Evolutionary conservation across 1,284 basidiomycete genomes (phyloP).

Genomic region (Mycosarcoma mackinlayi): DNA sequence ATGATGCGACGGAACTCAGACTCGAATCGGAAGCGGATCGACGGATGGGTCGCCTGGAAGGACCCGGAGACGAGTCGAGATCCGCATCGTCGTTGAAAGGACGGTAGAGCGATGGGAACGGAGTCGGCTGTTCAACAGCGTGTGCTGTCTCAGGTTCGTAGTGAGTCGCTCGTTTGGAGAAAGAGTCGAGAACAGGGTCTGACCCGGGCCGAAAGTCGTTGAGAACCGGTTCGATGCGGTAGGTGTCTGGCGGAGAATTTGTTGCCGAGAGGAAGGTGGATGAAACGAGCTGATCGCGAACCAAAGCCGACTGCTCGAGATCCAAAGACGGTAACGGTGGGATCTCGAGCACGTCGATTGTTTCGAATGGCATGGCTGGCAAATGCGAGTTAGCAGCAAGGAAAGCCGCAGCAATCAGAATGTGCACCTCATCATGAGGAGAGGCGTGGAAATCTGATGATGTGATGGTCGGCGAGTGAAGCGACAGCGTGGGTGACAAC

Average conservation of each 20-base stretch:
- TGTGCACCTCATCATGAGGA: neutral
- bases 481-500: slow-evolving; percentile 2
- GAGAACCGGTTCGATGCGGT: slow-evolving; percentile 1
- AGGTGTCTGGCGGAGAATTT: neutral
- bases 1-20: slow-evolving; percentile 20
- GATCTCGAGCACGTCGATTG: slow-evolving; percentile 24
- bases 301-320: slow-evolving; percentile 8
- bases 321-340: slow-evolving; percentile 22
- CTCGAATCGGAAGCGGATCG: slow-evolving; percentile 24
- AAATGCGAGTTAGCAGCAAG: neutral
- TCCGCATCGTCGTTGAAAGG: slow-evolving; percentile 7
- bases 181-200: slow-evolving; percentile 31
- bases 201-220: neutral
- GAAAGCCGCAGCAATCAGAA: neutral
- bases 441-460: neutral
- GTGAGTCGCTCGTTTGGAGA: slow-evolving; percentile 7
- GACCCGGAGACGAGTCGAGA: slow-evolving; percentile 27
- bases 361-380: slow-evolving; percentile 31
- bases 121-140: neutral
- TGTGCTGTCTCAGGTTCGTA: slow-evolving; percentile 2
- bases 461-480: slow-evolving; percentile 3
- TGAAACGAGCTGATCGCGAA: slow-evolving; percentile 25
- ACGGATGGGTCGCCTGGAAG: slow-evolving; percentile 12
- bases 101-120: neutral
- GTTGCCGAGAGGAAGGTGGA: slow-evolving; percentile 24